Percentiles rank a stretch among this genome's conserved stretches.
Evolutionary conservation across 2,329 filamentous ascomycete species (phyloP).

Genomic region (Westerdykella aurantiaca): DNA sequence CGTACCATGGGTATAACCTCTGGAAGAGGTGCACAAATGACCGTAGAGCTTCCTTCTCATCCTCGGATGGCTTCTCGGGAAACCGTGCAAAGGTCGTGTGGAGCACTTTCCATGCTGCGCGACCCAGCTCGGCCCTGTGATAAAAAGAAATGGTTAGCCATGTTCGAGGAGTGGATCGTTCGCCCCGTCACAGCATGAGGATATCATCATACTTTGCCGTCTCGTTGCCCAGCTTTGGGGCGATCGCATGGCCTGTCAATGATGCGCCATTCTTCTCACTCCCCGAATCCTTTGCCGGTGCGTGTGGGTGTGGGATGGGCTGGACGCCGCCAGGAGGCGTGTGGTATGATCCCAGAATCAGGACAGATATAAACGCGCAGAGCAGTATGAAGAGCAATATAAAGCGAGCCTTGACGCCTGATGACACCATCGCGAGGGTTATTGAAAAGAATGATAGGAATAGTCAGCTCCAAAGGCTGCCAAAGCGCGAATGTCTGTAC

Average conservation of each 20-base stretch:
- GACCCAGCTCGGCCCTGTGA: conserved; percentile 55
- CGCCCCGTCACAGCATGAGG: not conserved
- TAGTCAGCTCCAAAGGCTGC: not conserved
- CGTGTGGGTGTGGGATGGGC: conserved; percentile 12
- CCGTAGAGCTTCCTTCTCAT: conserved; percentile 55
- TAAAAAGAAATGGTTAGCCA: conserved; percentile 15
- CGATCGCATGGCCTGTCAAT: conserved; percentile 65
- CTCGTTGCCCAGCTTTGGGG: conserved; percentile 75
- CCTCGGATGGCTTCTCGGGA: conserved; percentile 55
- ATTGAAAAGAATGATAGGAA: not conserved
- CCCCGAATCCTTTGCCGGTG: conserved; percentile 10
- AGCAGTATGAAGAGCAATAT: conserved; percentile 47
- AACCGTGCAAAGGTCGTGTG: conserved; percentile 63
- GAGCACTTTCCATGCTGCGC: conserved; percentile 60
- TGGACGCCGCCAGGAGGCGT: conserved; percentile 26
- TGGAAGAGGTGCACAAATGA: conserved; percentile 60
- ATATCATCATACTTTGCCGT: conserved; percentile 55
- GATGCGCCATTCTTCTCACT: conserved; percentile 21
- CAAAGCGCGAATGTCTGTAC: not conserved
- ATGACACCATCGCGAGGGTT: conserved; percentile 22
- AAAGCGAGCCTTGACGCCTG: conserved; percentile 32
- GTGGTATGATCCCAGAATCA: conserved; percentile 57
- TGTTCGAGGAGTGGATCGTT: not conserved
- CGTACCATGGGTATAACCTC: conserved; percentile 58
- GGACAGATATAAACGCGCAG: conserved; percentile 51